Evolutionary conservation across 2,329 filamentous ascomycete genomes (phyloP), one percentile per base, ranked within the genome.

Genomic region (Pyricularia grisea): DNA sequence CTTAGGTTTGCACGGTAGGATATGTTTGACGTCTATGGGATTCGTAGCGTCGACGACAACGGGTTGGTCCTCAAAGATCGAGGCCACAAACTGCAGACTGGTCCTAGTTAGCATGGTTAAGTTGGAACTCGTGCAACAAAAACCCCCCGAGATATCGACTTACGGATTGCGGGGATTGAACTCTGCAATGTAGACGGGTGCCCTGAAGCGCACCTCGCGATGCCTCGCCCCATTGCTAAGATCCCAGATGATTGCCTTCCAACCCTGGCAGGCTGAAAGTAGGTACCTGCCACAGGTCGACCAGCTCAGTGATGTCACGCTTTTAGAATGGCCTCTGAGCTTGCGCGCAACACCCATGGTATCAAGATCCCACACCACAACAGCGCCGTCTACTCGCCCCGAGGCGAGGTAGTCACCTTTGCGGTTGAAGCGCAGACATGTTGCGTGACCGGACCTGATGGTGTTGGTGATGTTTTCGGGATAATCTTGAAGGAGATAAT

Each of bases 211-310:
- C 74, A 97, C 91, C 73, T 92, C 94, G 72, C 94, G 90, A 75
- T 94, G 83, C 70, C 92, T 84, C 76, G 90, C 85, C 65, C 87
- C 84, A 70, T 87, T 83, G 68, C 86, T 86, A 70, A 99, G 83
- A 79, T 99, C 95, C 95, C 95, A 99, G 0, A 99, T 84, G 67
- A 97, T 93, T 72, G 92, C 94, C 79, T 96, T 97, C 92, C 94
- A 98, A 75, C 97, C 95, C 78, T 97, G 93, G 64, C 93, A 97
- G 12, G 93, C 92, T 70, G 93, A 97, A 69, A 99, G 86, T 68
- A 99, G 84, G 79, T 97, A 98, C 73, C 92, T 87, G 30, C 95
- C 94, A 80, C 93, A 92, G 74, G 90, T 87, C 68, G 94, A 97
- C 95, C 95, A 99, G 81, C 94, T 97, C 70, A 99, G 80, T 67